Base-by-base conservation (phyloP, 441 rosid genomes). In the Syzygium syzygioides region DNA sequence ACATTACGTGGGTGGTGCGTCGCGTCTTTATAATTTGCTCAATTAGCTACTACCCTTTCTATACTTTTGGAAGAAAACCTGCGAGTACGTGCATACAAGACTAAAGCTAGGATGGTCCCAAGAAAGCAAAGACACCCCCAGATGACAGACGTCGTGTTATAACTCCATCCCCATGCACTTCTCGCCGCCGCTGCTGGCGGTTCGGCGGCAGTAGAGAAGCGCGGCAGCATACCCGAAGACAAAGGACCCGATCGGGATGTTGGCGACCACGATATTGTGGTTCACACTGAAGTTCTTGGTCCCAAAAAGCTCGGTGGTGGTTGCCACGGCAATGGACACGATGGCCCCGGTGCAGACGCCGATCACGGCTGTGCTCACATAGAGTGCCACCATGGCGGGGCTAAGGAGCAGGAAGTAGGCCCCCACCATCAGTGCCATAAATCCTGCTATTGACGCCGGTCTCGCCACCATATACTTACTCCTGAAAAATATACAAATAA, bases 351-450 rank as follows among this genome's bases (percentile, higher is more conserved):
- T 86, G 85, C 91, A 79, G 15, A 86, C 76, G 86, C 90, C 93
- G 15, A 92, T 62, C 79, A 91, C 87, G 45, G 91, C 91, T n/a
- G 92, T 90, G 86, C 92, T 91, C 13, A 87, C 85, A 85, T 90
- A 86, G 54, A 91, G 86, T n/a, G 88, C 55, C 17, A 8, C 84
- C 85, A 8, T 89, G 89, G 41, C 68, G 83, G 71, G 76, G 53
- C 83, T 55, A 48, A 90, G 57, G 26, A 91, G 92, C 88, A 89
- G 19, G 86, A 91, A 90, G 68, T 91, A 90, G 4, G 91, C 93
- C 1, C 86, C 26, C 6, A 89, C 92, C 91, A 91, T 91, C 6
- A 90, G 90, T 26, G 88, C 76, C 91, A 89, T 89, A 62, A 91
- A 59, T 23, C 89, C 64, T 85, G 89, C 86, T 23, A 89, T 89